phyloP scores from a whole-genome alignment of 129 eudicot species.

The Centaurea solstitialis region DNA sequence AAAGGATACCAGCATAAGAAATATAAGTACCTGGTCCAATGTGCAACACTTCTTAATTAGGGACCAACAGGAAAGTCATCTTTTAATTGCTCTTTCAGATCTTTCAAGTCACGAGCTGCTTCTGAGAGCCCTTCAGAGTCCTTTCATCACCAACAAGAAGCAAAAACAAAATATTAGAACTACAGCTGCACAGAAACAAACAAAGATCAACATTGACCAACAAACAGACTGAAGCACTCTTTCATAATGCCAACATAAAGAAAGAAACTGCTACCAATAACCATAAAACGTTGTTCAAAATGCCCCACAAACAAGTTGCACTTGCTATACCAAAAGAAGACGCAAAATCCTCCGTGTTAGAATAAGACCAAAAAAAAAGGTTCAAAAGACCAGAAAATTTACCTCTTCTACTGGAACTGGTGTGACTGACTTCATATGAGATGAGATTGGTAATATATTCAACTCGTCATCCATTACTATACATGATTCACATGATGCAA shows the following conservation, averaged over 20 bases:
- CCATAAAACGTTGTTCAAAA: not conserved
- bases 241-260: not conserved
- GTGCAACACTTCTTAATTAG: slow-evolving; percentile 79
- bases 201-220: slow-evolving; percentile 17
- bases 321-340: not conserved
- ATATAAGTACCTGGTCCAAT: slow-evolving; percentile 69
- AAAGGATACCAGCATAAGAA: not conserved
- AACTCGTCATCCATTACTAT: slow-evolving; percentile 95
- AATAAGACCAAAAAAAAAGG: not conserved
- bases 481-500: slow-evolving; percentile 86
- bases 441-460: slow-evolving; percentile 88
- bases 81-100: slow-evolving; percentile 78
- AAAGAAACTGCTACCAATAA: not conserved
- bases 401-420: slow-evolving; percentile 77
- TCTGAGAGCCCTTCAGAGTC: slow-evolving; percentile 88
- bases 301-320: not conserved
- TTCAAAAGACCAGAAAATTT: slow-evolving; percentile 9
- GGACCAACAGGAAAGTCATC: slow-evolving; percentile 95
- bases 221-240: not conserved
- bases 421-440: slow-evolving; percentile 80
- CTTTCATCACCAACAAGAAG: slow-evolving; percentile 42
- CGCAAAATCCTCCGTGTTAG: not conserved
- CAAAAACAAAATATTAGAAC: slow-evolving; percentile 15
- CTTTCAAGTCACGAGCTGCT: slow-evolving; percentile 68
- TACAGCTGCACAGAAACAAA: not conserved